phyloP scores from a whole-genome alignment of 1,284 basidiomycete genomes.

The Taiwanofungus camphoratus region DNA sequence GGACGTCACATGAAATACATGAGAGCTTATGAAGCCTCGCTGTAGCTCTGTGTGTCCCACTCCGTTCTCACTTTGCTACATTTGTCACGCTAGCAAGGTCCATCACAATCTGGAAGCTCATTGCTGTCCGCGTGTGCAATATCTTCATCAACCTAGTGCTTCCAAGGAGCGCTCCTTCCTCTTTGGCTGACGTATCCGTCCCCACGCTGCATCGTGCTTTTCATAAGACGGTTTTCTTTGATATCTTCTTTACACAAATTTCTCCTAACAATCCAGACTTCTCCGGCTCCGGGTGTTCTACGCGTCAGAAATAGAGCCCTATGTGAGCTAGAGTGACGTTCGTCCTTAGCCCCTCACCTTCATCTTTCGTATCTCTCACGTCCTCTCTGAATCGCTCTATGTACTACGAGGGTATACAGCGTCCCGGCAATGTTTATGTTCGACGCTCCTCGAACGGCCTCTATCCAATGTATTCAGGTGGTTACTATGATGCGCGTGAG shows the following conservation, averaged over 20 bases:
- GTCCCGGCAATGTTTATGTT: slow-evolving; percentile 14
- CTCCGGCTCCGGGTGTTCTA: slow-evolving; percentile 1
- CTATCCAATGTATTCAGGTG: slow-evolving; percentile 14
- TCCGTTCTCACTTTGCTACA: neutral
- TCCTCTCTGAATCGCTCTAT: slow-evolving; percentile 4
- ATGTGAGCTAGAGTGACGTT: slow-evolving; percentile 3
- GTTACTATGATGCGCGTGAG: slow-evolving; percentile 17
- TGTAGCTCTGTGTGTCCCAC: neutral
- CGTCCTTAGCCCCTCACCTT: slow-evolving; percentile 4
- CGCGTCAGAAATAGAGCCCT: slow-evolving; percentile 4
- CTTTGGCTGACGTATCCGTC: slow-evolving; percentile 8
- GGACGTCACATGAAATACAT: neutral
- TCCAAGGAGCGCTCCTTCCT: slow-evolving; percentile 19
- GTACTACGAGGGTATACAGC: slow-evolving; percentile 11
- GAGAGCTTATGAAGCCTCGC: neutral
- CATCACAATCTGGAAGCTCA: neutral
- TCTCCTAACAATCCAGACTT: neutral
- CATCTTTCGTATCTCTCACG: slow-evolving; percentile 5
- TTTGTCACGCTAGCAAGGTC: neutral
- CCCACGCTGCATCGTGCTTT: slow-evolving; percentile 26
- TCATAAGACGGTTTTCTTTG: slow-evolving; percentile 17
- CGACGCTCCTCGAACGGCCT: slow-evolving; percentile 14
- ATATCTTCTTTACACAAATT: slow-evolving; percentile 8
- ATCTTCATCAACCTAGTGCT: slow-evolving; percentile 14
- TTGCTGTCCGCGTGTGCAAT: slow-evolving; percentile 22